phyloP scores from a whole-genome alignment of 2,329 filamentous ascomycete species.

The Metarhizium humberi region DNA sequence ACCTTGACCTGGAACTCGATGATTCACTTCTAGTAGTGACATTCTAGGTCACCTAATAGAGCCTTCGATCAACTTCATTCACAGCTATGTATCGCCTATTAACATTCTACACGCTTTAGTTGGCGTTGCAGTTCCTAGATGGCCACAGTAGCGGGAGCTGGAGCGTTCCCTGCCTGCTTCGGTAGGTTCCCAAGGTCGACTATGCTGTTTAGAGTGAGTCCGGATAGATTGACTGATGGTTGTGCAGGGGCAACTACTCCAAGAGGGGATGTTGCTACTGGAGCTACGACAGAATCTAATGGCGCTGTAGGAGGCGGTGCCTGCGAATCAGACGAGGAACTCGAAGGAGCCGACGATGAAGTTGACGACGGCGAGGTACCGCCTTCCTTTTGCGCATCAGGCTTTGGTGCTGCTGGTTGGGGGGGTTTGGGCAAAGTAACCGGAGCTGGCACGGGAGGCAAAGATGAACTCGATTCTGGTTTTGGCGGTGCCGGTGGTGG shows the following conservation, averaged over 20 bases:
- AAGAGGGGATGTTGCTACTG: constrained; percentile 5
- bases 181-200: constrained; percentile 34
- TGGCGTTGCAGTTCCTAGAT: neutral
- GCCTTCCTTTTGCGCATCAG: neutral
- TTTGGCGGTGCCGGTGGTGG: no score
- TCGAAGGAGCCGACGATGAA: neutral
- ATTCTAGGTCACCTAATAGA: neutral
- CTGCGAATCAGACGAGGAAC: neutral
- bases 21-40: neutral
- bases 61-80: neutral
- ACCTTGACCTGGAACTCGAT: no score
- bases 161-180: neutral
- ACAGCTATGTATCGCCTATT: neutral
- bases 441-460: neutral
- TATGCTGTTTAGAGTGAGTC: constrained; percentile 31
- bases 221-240: constrained; percentile 27
- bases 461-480: constrained; percentile 4
- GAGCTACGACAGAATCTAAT: constrained; percentile 5
- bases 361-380: neutral
- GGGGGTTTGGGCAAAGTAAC: neutral
- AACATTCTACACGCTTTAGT: neutral
- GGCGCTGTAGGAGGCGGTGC: neutral
- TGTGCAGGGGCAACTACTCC: constrained; percentile 11
- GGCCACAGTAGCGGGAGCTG: neutral
- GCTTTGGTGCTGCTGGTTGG: neutral